Evolutionary conservation across 2,329 filamentous ascomycete species (phyloP).

Genomic region (Microcyclosporella mali): DNA sequence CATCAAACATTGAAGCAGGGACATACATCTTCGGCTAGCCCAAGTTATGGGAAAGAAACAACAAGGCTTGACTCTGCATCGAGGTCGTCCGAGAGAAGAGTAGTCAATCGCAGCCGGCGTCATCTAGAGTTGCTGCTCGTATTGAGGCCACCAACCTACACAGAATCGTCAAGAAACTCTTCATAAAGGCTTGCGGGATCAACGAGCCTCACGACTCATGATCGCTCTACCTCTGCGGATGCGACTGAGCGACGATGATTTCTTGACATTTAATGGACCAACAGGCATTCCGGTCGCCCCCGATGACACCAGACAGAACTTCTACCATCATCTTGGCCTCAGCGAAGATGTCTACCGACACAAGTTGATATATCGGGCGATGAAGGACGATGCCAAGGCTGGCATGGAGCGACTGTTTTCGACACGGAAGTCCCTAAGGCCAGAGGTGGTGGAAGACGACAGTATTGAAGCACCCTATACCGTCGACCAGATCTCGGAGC

Average conservation of each 20-base stretch:
- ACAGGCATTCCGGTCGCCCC: slow-evolving; percentile 12
- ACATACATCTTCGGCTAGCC: too few relatives aligned
- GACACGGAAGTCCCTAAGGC: slow-evolving; percentile 11
- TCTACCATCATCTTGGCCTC: slow-evolving; percentile 17
- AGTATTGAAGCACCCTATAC: slow-evolving; percentile 13
- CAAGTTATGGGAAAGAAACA: background rate
- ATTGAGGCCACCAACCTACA: too few relatives aligned
- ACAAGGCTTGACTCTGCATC: background rate
- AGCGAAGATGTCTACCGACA: slow-evolving; percentile 15
- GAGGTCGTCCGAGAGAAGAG: background rate
- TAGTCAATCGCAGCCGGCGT: background rate
- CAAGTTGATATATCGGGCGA: slow-evolving; percentile 13
- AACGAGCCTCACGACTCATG: background rate
- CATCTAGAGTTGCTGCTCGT: background rate
- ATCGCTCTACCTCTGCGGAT: slow-evolving; percentile 2
- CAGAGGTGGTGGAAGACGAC: slow-evolving; percentile 10
- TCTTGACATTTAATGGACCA: slow-evolving; percentile 7
- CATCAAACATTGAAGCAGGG: too few relatives aligned
- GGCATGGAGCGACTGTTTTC: slow-evolving; percentile 18
- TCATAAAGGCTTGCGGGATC: background rate
- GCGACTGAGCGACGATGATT: slow-evolving; percentile 10
- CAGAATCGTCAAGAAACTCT: too few relatives aligned
- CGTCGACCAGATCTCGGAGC: slow-evolving; percentile 15
- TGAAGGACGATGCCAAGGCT: slow-evolving; percentile 19
- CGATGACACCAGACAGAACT: slow-evolving; percentile 15